phyloP scores from a whole-genome alignment of 2,329 filamentous ascomycete genomes.

The Pseudogymnoascus sp. region DNA sequence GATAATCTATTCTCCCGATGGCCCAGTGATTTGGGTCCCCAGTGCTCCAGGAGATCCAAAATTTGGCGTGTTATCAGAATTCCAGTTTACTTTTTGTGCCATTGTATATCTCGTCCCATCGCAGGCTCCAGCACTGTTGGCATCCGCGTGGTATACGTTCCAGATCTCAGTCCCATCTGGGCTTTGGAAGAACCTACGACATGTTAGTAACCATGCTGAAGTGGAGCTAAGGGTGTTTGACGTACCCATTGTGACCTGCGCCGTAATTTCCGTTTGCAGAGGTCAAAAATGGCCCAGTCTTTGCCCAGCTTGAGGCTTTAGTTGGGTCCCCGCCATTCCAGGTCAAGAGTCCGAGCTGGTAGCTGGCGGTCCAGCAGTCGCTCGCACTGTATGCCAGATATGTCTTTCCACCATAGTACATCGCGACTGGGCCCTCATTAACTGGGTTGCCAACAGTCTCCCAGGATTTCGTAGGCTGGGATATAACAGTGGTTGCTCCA shows the following conservation, averaged over 20 bases:
- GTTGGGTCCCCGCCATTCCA: conserved; percentile 45
- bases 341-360: conserved; percentile 45
- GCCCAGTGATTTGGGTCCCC: conserved; percentile 28
- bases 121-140: conserved; percentile 41
- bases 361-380: conserved; percentile 48
- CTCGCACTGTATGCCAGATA: conserved; percentile 47
- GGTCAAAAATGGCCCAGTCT: conserved; percentile 44
- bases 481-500: conserved; percentile 41
- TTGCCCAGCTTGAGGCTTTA: conserved; percentile 39
- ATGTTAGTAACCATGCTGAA: not conserved
- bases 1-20: conserved; percentile 28
- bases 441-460: conserved; percentile 43
- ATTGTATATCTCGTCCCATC: conserved; percentile 47
- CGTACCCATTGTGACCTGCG: conserved; percentile 35
- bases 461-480: conserved; percentile 42
- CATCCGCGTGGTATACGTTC: conserved; percentile 49
- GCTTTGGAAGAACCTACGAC: conserved; percentile 45
- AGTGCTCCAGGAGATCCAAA: conserved; percentile 35
- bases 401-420: conserved; percentile 46
- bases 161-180: conserved; percentile 46
- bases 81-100: conserved; percentile 42
- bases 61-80: conserved; percentile 43
- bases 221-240: not conserved
- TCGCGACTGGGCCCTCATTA: conserved; percentile 46
- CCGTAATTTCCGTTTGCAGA: conserved; percentile 50